phyloP scores from a whole-genome alignment of 306 rosid genomes.

The Vigna angularis region DNA sequence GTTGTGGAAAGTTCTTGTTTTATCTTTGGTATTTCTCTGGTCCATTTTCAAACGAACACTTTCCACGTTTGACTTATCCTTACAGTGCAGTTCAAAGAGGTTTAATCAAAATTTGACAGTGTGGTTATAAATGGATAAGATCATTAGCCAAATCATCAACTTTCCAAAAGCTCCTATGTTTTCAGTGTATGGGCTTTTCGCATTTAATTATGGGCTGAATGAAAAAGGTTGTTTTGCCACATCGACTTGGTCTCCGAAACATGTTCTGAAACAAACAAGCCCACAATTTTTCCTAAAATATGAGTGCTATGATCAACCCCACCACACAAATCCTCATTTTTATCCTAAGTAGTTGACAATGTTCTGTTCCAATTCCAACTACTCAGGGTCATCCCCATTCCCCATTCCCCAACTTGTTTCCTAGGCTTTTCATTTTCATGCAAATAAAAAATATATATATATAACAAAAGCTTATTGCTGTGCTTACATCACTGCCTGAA shows the following conservation, averaged over 20 bases:
- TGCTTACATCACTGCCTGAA: conserved; percentile 7
- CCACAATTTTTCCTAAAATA: conserved; percentile 34
- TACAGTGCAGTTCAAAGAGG: not conserved
- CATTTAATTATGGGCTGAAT: conserved; percentile 35
- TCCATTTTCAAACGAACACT: not conserved
- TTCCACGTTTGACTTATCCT: conserved; percentile 18
- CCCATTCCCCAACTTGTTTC: not conserved
- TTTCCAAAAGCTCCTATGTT: conserved; percentile 16
- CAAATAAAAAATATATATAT: not conserved
- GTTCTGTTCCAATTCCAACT: conserved; percentile 18
- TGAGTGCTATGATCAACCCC: not conserved
- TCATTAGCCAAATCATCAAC: conserved; percentile 14
- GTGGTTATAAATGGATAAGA: conserved; percentile 47
- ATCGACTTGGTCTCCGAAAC: not conserved
- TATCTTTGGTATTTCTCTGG: not conserved
- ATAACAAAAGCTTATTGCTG: not conserved
- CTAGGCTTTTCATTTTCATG: conserved; percentile 3
- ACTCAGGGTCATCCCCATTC: not conserved
- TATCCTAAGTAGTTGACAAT: not conserved
- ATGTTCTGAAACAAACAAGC: not conserved
- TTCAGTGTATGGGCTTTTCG: not conserved
- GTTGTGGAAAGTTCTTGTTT: conserved; percentile 3
- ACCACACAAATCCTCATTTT: conserved; percentile 17
- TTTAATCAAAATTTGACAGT: conserved; percentile 32
- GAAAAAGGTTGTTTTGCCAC: conserved; percentile 13